These are phyloP conservation scores for Claviceps maximensis DNA, from an alignment of 2,329 filamentous ascomycete genomes.

Conservation along the genomic window DNA sequence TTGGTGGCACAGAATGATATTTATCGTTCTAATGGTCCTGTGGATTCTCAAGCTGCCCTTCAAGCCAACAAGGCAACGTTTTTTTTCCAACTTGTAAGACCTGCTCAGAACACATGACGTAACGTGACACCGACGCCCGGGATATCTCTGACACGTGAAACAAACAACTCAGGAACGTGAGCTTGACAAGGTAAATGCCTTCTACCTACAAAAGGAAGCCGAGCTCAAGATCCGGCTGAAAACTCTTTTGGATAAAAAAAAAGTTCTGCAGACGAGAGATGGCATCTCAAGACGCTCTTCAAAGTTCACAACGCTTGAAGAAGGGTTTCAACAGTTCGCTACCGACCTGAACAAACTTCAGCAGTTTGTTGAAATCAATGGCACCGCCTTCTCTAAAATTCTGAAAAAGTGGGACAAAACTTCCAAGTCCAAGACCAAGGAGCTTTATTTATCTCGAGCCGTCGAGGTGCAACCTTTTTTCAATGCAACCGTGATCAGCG, in stretches of 20 bases:
- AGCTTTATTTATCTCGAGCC: conserved; percentile 87
- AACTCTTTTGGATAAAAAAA: conserved; percentile 90
- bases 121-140: neutral
- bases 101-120: neutral
- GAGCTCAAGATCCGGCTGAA: conserved; percentile 93
- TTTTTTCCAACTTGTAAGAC: conserved; percentile 84
- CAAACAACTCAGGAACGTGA: conserved; percentile 63
- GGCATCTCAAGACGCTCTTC: conserved; percentile 76
- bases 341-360: conserved; percentile 94
- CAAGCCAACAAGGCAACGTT: conserved; percentile 98
- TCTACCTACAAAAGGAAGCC: conserved; percentile 95
- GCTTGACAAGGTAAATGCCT: conserved; percentile 94
- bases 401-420: conserved; percentile 99
- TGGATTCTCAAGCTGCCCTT: conserved; percentile 75
- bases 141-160: neutral
- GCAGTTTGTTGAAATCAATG: conserved; percentile 97
- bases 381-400: conserved; percentile 95
- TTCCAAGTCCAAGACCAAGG: conserved; percentile 96
- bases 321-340: conserved; percentile 95
- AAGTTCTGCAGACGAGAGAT: conserved; percentile 70
- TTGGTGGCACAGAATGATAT: conserved; percentile 62
- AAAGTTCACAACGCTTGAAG: conserved; percentile 87
- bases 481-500: conserved; percentile 92
- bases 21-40: conserved; percentile 29
- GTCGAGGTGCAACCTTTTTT: conserved; percentile 98